Evolutionary conservation across 768 basidiomycete genomes (phyloP), one percentile per base, ranked within the genome.

Genomic region (Lepiota brunneoincarnata): DNA sequence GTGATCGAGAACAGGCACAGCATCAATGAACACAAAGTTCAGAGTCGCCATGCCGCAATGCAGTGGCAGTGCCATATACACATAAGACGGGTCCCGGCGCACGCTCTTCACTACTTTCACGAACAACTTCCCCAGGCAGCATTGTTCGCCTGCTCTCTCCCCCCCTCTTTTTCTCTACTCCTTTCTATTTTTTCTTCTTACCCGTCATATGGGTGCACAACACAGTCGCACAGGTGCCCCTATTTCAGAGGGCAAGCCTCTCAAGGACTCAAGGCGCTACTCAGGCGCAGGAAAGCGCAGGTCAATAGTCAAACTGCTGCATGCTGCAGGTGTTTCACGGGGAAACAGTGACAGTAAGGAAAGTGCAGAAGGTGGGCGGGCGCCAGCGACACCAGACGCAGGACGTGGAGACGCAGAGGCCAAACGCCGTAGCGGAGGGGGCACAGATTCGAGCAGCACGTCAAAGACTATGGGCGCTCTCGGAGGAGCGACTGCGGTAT

Each of bases 181-280:
- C n/a, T n/a, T n/a, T n/a, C n/a, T n/a, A n/a, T n/a, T n/a, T n/a
- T 41, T 18, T 31, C 17, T 37, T 40, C 51, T 18, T 35, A 43
- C 56, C 42, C 26, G n/a, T n/a, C n/a, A n/a, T n/a, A 73, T 73
- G 72, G 72, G 70, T 40, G 55, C 64, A 45, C 61, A 65, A 21
- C 72, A 72, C 52, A 69, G 69, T 47, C 65, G 62, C 45, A 41
- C 58, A 24, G 57, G 52, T 23, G 52, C 60, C 1, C 55, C 59
- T 20, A 49, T 41, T 40, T 17, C 51, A 14, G 44, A 50, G 23
- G 60, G 56, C 44, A 43, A 63, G 43, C 38, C 64, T n/a, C n/a
- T n/a, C 18, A 51, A 21, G 24, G 23, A 65, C 20, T 40, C 67
- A 24, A 63, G 64, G 40, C 64, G 66, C 14, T 55, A 58, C 39